Conservation (phyloP, 2,329 filamentous ascomycete genomes). For the Fusarium drepaniforme region DNA sequence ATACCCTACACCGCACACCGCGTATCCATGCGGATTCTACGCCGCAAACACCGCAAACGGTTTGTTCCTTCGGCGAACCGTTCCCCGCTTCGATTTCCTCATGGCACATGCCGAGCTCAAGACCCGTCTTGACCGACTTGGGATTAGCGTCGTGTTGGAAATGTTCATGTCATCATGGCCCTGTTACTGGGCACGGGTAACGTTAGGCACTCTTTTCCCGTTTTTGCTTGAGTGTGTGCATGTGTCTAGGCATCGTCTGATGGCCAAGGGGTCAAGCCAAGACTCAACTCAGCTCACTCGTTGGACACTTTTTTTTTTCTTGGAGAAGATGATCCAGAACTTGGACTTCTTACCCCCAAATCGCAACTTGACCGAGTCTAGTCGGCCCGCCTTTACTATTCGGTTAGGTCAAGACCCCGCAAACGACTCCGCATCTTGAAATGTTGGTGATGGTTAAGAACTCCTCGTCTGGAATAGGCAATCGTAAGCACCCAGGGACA, state of each 20-base stretch:
- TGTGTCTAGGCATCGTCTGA: neutral
- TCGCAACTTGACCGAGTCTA: neutral
- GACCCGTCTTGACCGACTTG: neutral
- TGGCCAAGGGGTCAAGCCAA: neutral
- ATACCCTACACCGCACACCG: neutral
- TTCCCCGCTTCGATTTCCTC: neutral
- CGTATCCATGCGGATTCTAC: neutral
- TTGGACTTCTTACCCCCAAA: neutral
- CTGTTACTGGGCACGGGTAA: neutral
- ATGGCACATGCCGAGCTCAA: neutral
- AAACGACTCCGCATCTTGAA: neutral
- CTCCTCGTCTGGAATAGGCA: neutral
- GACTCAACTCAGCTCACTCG: neutral
- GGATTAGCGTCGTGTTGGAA: neutral
- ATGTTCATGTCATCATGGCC: neutral
- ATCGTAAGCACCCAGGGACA: neutral
- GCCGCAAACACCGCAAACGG: neutral
- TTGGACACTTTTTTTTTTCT: neutral
- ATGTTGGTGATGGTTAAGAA: neutral
- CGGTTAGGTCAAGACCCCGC: neutral
- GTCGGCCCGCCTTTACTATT: neutral
- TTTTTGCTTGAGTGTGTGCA: neutral
- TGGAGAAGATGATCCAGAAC: neutral
- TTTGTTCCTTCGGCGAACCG: neutral
- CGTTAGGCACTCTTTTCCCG: neutral